A percentile compares a stretch with the other conserved stretches of the same genome.
These are phyloP conservation scores for Scheffersomyces insectosa DNA, from an alignment of 1,139 yeast genomes.

Conservation along the genomic window DNA sequence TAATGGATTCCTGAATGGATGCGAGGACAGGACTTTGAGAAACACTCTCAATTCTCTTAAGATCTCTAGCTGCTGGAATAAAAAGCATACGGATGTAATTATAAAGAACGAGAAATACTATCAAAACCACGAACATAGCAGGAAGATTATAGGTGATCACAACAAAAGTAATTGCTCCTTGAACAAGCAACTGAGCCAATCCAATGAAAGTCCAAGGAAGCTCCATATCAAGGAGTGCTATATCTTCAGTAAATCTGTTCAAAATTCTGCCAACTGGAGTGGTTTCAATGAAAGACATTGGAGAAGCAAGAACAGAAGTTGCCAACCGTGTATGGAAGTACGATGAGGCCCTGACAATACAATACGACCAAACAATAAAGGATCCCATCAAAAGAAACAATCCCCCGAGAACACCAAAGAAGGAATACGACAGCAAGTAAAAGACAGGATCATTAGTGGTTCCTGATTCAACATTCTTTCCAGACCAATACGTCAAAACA, in stretches of 20 bases:
- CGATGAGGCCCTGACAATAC: constrained; percentile 25
- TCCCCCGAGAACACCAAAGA: constrained; percentile 23
- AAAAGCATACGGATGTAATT: constrained; percentile 22
- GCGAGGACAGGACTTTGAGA: constrained; percentile 28
- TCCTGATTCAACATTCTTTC: constrained; percentile 21
- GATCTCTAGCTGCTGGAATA: constrained; percentile 29
- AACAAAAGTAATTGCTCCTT: constrained; percentile 17
- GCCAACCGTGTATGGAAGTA: constrained; percentile 30
- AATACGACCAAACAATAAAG: constrained; percentile 26
- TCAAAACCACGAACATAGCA: constrained; percentile 21
- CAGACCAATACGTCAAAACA: constrained; percentile 29
- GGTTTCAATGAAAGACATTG: constrained; percentile 35
- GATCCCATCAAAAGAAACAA: constrained; percentile 22
- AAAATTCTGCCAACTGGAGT: constrained; percentile 33
- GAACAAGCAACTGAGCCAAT: constrained; percentile 11
- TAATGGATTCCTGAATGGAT: constrained; percentile 29
- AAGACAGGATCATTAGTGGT: constrained; percentile 17
- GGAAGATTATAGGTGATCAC: constrained; percentile 27
- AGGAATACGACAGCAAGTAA: constrained; percentile 22
- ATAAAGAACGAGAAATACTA: constrained; percentile 20
- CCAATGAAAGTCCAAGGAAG: constrained; percentile 27
- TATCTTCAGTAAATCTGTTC: constrained; percentile 32
- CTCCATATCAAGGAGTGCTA: constrained; percentile 22
- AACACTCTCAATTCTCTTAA: constrained; percentile 25
- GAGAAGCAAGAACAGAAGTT: constrained; percentile 25